Evolutionary conservation across 23 red algal genomes (phyloP).

Genomic region (Pyropia haitanensis): DNA sequence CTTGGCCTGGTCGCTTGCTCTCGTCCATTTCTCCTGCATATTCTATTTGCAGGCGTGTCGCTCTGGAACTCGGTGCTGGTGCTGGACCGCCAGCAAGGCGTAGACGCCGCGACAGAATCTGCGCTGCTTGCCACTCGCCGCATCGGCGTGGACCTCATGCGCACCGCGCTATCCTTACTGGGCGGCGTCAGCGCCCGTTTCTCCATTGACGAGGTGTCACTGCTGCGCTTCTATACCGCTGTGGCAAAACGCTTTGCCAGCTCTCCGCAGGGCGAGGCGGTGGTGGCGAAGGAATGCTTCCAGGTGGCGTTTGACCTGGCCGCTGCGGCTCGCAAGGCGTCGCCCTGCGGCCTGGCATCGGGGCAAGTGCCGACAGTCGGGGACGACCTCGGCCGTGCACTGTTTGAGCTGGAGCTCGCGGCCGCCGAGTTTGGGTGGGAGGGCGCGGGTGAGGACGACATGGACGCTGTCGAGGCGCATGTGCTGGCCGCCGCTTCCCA

Average conservation of each 20-base stretch:
- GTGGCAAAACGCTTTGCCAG: slow-evolving; percentile 21
- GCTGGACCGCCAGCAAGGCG: slow-evolving; percentile 11
- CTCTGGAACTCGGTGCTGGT: slow-evolving; percentile 58
- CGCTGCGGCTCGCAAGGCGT: slow-evolving; percentile 6
- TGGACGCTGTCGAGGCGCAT: too few relatives aligned
- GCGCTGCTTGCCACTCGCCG: slow-evolving; percentile 26
- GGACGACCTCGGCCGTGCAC: slow-evolving; percentile 8
- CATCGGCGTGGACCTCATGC: slow-evolving; percentile 52
- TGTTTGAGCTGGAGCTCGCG: slow-evolving; percentile 57
- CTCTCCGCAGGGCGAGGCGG: slow-evolving; percentile 9
- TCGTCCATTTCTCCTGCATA: too few relatives aligned
- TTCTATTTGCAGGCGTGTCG: slow-evolving; percentile 21
- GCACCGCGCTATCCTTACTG: slow-evolving; percentile 29
- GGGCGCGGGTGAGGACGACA: slow-evolving; percentile 1
- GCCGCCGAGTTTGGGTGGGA: slow-evolving; percentile 61
- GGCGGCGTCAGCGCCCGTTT: slow-evolving; percentile 56
- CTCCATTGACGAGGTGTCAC: slow-evolving; percentile 48
- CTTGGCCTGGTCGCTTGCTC: too few relatives aligned
- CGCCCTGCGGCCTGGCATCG: too few relatives aligned
- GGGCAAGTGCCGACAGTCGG: too few relatives aligned
- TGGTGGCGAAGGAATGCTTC: slow-evolving; percentile 32
- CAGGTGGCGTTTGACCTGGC: slow-evolving; percentile 36
- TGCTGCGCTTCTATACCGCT: slow-evolving; percentile 58
- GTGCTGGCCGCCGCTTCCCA: too few relatives aligned
- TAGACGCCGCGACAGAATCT: slow-evolving; percentile 15